A percentile compares a stretch with the other conserved stretches of the same genome.
Conservation (phyloP, 306 rosid genomes). For the Cucumis hystrix region DNA sequence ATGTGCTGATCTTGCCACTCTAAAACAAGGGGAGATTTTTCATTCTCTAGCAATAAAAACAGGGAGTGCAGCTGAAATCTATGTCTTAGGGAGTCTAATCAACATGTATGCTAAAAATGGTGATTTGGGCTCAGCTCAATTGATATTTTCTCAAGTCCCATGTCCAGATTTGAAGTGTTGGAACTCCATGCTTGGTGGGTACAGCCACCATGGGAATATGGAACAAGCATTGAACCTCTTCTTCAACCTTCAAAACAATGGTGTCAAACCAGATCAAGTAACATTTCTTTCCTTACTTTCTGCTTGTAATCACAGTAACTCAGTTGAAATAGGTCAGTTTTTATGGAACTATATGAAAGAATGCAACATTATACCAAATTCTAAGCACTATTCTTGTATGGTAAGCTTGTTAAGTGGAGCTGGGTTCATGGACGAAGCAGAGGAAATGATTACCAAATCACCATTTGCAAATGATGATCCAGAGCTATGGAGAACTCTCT, state of each 20-base stretch:
- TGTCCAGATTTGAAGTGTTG: slow-evolving; percentile 70
- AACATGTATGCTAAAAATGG: slow-evolving; percentile 90
- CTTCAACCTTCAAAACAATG: slow-evolving; percentile 34
- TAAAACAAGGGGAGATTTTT: slow-evolving; percentile 68
- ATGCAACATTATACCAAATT: slow-evolving; percentile 45
- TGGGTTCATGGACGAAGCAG: slow-evolving; percentile 50
- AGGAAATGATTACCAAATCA: slow-evolving; percentile 42
- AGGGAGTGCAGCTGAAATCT: slow-evolving; percentile 49
- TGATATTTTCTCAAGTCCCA: slow-evolving; percentile 38
- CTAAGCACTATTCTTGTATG: slow-evolving; percentile 84
- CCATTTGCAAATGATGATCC: slow-evolving; percentile 35
- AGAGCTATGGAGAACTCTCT: slow-evolving; percentile 69
- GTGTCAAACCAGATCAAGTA: slow-evolving; percentile 52
- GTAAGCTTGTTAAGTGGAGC: slow-evolving; percentile 62
- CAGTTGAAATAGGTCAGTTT: slow-evolving; percentile 40
- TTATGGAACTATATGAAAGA: slow-evolving; percentile 54
- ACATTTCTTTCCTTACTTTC: slow-evolving; percentile 64
- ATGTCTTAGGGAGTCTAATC: slow-evolving; percentile 65
- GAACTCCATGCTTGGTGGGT: slow-evolving; percentile 93
- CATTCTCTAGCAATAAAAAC: slow-evolving; percentile 53
- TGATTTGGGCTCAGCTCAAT: slow-evolving; percentile 34
- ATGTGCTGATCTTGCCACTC: slow-evolving; percentile 62
- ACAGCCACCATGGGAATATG: slow-evolving; percentile 63
- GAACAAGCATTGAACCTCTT: slow-evolving; percentile 50
- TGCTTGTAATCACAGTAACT: slow-evolving; percentile 55